Conservation (phyloP, 169 alveolate species). For the Cryptosporidium xiaoi region DNA sequence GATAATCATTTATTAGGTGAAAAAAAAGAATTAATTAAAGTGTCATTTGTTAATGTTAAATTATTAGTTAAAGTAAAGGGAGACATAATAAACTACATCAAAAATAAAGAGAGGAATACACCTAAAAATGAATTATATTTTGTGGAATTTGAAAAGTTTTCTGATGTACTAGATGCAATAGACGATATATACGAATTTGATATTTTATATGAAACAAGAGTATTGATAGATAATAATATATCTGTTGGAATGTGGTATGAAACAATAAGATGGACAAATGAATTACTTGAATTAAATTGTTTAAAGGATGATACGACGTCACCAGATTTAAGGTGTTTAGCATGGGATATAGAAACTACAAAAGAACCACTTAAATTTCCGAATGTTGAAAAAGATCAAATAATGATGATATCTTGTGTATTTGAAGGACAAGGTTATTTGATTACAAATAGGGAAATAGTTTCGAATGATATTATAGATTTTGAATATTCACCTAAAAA, state of each 20-base stretch:
- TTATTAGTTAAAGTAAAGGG: slow-evolving; percentile 86
- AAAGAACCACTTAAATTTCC: slow-evolving; percentile 98
- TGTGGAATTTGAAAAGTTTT: slow-evolving; percentile 77
- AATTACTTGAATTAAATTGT: slow-evolving; percentile 74
- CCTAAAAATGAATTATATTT: slow-evolving; percentile 76
- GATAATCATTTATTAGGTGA: slow-evolving; percentile 89
- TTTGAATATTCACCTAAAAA: slow-evolving; percentile 95
- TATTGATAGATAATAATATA: slow-evolving; percentile 93
- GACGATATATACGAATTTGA: slow-evolving; percentile 95
- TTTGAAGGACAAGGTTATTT: slow-evolving; percentile 96
- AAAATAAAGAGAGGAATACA: slow-evolving; percentile 77
- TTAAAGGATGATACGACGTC: slow-evolving; percentile 85
- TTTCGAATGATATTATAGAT: slow-evolving; percentile 93
- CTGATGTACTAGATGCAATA: slow-evolving; percentile 84
- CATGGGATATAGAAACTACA: slow-evolving; percentile 99
- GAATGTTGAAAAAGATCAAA: slow-evolving; percentile 91
- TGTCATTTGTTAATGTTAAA: slow-evolving; percentile 86
- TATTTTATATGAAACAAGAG: slow-evolving; percentile 93
- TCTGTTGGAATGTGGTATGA: slow-evolving; percentile 97
- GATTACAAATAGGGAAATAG: slow-evolving; percentile 93
- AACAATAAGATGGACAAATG: slow-evolving; percentile 81
- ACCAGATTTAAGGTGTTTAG: slow-evolving; percentile 91
- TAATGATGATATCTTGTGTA: slow-evolving; percentile 90
- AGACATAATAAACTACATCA: slow-evolving; percentile 80
- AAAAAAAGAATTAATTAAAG: slow-evolving; percentile 85